Base-by-base conservation (phyloP, 2,329 filamentous ascomycete species). In the Celoporthe dispersa region DNA sequence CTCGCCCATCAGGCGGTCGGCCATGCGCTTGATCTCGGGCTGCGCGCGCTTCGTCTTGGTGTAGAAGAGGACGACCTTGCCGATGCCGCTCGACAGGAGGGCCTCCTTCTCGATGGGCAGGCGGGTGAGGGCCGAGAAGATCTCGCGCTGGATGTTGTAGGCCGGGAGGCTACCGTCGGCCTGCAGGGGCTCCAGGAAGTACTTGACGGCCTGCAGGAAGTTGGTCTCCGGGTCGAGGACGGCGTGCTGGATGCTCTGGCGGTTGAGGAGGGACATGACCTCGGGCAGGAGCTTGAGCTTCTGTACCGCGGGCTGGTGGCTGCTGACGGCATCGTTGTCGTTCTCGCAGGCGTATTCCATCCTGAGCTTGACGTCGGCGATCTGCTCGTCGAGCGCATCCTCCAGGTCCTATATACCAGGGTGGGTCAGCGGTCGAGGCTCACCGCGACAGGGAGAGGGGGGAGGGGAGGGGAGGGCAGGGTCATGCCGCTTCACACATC, bases 21-120 rank as follows among this genome's bases (percentile, higher is more conserved):
- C 96, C 82, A 94, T 93, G 74, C 95, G 91, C 85, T 98, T 98
- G 84, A 99, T 98, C 72, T 86, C 87, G 5, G 91, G 85, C 81
- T 98, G 93, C 0, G 94, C 92, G 74, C 93, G 91, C 83, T 94
- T 97, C 84, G 93, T 97, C 81, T 94, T 94, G 65, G 94, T 98
- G 82, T 99, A 99, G 83, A 98, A 99, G 73, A 97, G 88, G 66
- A 98, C 92, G 63, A 99, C 94, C 80, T 98, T 98, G 78, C 96
- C 96, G 73, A 99, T 96, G 28, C 95, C 94, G 75, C 93, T 97
- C 74, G 94, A 94, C 31, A 97, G 87, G 19, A 99, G 86, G 1
- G 92, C 88, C 76, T 98, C 96, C 78, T 98, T 98, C 78, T 94
- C 92, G 74, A 98, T 94, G 7, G 94, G 94, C 6, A 98, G 86